phyloP scores from a whole-genome alignment of 768 basidiomycete genomes.

The Filobasidium wieringae region DNA sequence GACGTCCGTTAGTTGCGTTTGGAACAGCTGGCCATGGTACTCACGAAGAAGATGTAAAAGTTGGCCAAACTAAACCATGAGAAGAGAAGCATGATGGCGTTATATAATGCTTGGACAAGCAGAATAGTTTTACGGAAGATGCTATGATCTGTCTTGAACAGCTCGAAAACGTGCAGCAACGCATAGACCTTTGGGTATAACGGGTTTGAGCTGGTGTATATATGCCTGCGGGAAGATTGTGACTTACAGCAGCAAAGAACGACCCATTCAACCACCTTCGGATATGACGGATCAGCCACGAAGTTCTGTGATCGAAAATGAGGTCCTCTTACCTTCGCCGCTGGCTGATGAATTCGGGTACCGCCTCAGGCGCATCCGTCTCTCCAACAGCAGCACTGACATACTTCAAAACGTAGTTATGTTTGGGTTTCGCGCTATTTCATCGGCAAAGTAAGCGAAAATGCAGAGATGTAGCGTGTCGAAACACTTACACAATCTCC shows the following conservation, averaged over 20 bases:
- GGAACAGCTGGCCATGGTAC: constrained; percentile 26
- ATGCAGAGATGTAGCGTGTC: neutral
- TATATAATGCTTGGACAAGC: constrained; percentile 73
- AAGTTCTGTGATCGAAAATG: constrained; percentile 24
- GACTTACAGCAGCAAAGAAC: constrained; percentile 64
- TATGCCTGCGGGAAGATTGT: neutral
- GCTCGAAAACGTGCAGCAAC: constrained; percentile 72
- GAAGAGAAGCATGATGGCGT: constrained; percentile 72
- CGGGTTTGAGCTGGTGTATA: neutral
- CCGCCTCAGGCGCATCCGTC: constrained; percentile 84
- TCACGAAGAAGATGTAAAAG: constrained; percentile 85
- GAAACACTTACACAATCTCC: constrained; percentile 32
- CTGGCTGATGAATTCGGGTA: constrained; percentile 88
- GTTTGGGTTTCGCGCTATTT: constrained; percentile 31
- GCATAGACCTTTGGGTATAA: constrained; percentile 54
- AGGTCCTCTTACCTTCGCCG: constrained; percentile 59
- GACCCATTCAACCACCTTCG: constrained; percentile 54
- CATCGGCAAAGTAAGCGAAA: neutral
- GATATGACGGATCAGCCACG: constrained; percentile 39
- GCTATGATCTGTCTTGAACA: constrained; percentile 70
- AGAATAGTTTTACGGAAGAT: constrained; percentile 58
- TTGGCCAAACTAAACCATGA: constrained; percentile 96
- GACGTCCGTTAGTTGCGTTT: neutral
- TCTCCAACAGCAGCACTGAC: constrained; percentile 67
- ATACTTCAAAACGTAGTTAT: constrained; percentile 34